A percentile compares a stretch with the other conserved stretches of the same genome.
Evolutionary conservation across 768 basidiomycete species (phyloP).

Genomic region (Termitomyces sp.): DNA sequence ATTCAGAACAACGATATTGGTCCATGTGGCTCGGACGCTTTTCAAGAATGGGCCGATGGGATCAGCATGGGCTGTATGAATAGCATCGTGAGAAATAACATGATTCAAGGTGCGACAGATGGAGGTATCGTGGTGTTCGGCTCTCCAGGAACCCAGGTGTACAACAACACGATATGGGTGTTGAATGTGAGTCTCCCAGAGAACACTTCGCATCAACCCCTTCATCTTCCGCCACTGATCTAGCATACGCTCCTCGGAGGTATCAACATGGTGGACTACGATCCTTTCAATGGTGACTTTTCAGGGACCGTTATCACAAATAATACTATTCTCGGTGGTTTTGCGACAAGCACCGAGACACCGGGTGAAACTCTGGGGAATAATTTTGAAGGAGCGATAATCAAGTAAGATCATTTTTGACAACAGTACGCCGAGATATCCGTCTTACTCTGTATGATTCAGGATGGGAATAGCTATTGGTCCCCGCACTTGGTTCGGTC

Average conservation of each 20-base stretch:
- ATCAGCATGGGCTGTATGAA: conserved; percentile 70
- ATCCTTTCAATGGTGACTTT: conserved; percentile 65
- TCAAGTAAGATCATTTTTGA: conserved; percentile 53
- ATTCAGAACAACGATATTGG: conserved; percentile 84
- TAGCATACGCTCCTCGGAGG: conserved; percentile 71
- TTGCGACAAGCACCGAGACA: conserved; percentile 43
- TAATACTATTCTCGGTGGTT: conserved; percentile 67
- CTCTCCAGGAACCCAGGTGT: conserved; percentile 63
- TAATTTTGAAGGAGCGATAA: conserved; percentile 56
- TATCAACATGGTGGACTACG: conserved; percentile 73
- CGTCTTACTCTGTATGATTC: neutral
- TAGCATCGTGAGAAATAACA: conserved; percentile 59
- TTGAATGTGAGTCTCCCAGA: conserved; percentile 41
- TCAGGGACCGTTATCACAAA: conserved; percentile 58
- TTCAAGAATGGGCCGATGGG: conserved; percentile 79
- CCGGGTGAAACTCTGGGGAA: conserved; percentile 41
- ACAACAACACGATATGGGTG: conserved; percentile 76
- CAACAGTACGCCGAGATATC: neutral
- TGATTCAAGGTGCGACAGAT: conserved; percentile 69
- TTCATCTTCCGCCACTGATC: neutral
- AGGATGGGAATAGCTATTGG: conserved; percentile 83
- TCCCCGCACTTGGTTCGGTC: conserved; percentile 71
- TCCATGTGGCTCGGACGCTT: conserved; percentile 61
- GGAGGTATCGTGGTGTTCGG: conserved; percentile 85
- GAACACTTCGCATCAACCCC: neutral